A percentile compares a stretch with the other conserved stretches of the same genome.
phyloP scores from a whole-genome alignment of 78 protist genomes.

The Planoprotostelium fungivorum region DNA sequence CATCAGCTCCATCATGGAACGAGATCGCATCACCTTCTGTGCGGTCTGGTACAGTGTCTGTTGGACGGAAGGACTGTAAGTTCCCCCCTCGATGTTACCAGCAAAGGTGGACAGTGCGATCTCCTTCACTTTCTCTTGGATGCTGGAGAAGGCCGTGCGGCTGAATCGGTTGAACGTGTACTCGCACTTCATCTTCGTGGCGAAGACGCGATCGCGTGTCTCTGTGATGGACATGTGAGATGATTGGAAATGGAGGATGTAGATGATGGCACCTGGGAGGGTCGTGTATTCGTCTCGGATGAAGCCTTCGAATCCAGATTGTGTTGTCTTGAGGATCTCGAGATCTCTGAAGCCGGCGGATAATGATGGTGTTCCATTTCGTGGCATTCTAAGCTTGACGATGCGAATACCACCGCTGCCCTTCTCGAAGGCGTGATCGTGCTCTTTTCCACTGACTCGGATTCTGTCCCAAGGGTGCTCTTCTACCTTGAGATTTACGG shows the following conservation, averaged over 20 bases:
- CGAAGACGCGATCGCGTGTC: constrained; percentile 43
- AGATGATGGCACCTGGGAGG: constrained; percentile 6
- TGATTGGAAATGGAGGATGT: too few relatives aligned
- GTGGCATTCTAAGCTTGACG: neutral
- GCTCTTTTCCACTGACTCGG: constrained; percentile 7
- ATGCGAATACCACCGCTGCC: constrained; percentile 40
- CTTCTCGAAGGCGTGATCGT: constrained; percentile 48
- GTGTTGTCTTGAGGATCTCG: constrained; percentile 60
- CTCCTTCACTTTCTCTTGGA: constrained; percentile 10
- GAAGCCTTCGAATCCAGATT: constrained; percentile 61
- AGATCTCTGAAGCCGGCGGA: constrained; percentile 44
- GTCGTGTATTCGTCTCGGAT: constrained; percentile 39
- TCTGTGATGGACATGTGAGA: too few relatives aligned
- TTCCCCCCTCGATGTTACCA: too few relatives aligned
- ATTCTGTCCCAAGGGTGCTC: constrained; percentile 50
- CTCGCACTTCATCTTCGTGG: constrained; percentile 33
- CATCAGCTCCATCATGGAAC: too few relatives aligned
- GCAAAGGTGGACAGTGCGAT: constrained; percentile 39
- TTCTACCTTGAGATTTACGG: constrained; percentile 25
- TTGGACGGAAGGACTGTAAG: constrained; percentile 45
- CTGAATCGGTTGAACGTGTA: constrained; percentile 35
- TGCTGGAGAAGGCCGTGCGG: constrained; percentile 13
- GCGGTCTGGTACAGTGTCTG: constrained; percentile 34
- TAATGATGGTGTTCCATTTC: constrained; percentile 25
- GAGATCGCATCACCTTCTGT: too few relatives aligned